Base-by-base conservation (phyloP, 306 rosid species). In the Cucurbita maxima region DNA sequence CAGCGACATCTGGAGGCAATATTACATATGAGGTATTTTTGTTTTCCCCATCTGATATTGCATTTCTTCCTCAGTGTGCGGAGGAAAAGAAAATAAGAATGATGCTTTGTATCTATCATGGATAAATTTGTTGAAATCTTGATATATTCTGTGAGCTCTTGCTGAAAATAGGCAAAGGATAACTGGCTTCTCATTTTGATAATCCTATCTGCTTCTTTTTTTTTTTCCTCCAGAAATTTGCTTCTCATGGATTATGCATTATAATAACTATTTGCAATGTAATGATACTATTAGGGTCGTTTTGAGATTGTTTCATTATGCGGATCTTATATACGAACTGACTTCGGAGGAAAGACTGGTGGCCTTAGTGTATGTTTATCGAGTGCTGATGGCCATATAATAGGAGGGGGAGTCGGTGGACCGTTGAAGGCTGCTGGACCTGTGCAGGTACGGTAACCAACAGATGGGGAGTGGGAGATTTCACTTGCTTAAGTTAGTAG, bases 371-470 rank as follows among this genome's bases (percentile, higher is more conserved):
- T 91, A 70, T 89, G 97, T 80, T 81, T 95, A 62, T 85, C 93
- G 36, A 89, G 77, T 82, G 58, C 90, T 44, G 88, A 95, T 83
- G 99, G 99, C 22, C 96, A 91, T 81, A 89, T 95, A 74, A 78
- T 95, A 56, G 99, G 99, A 70, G 99, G 99, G 68, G 97, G 97
- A 69, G 89, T 95, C 75, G 96, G 96, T 83, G 99, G 99, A 70
- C 90, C 99, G 8, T 78, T 95, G 67, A 89, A 70, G 74, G 99
- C 99, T 30, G 92, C 92, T 38, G 96, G 97, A 76, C 99, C 97
- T 18, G 97, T 95, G 76, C 97, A 95, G 99, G 99, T 95, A 91
- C 78, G 68, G 10, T 61, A 20, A 20, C 55, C 30, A 1, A 51
- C 25, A 9, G 51, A 41, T 4, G 5, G 53, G 36, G 36, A 66